Base-by-base conservation (phyloP, 176 grass and related monocot genomes). In the Bothriochloa decipiens region DNA sequence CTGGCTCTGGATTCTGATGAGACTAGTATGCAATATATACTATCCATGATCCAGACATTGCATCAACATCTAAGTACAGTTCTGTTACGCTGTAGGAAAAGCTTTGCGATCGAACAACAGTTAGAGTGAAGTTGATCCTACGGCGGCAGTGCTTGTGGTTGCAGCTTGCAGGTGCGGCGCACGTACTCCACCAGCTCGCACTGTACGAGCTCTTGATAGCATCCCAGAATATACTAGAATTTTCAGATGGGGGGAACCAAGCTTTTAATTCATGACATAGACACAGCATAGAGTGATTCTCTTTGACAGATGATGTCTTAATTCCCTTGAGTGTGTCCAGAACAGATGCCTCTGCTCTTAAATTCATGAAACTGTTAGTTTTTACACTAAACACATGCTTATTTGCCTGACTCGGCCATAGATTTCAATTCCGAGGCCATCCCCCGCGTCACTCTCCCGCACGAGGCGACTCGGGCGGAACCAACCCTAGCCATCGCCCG, bases 201-300 rank as follows among this genome's bases (percentile, higher is more conserved):
- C 61, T 65, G 62, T 68, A 10, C 18, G 17, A 37, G 33, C 49
- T 42, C 79, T 40, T 16, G 37, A 64, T 27, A 20, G 12, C 11
- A 49, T 55, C 13, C 22, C n/a, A 7, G 69, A 35, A 64, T 64
- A 74, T 35, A 40, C 26, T 64, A 47, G 55, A 74, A 83, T 62
- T 61, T 83, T 83, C 37, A 47, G 41, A 33, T 74, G 35, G 27
- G 16, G 40, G 25, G 9, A 83, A 65, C 58, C 58, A 37, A 25
- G 17, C 40, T 64, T 49, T n/a, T 49, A 36, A 65, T 83, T 65
- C 57, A 37, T 39, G 70, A 83, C 46, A 65, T 18, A 4, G 70
- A 83, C 58, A 26, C 28, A 75, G 17, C 70, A 84, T 17, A 50
- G n/a, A 70, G 39, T 45, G 69, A 25, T 49, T 71, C 28, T 52